Evolutionary conservation across 495 filamentous ascomycete species (phyloP).

Genomic region (Penicillium nucicola): DNA sequence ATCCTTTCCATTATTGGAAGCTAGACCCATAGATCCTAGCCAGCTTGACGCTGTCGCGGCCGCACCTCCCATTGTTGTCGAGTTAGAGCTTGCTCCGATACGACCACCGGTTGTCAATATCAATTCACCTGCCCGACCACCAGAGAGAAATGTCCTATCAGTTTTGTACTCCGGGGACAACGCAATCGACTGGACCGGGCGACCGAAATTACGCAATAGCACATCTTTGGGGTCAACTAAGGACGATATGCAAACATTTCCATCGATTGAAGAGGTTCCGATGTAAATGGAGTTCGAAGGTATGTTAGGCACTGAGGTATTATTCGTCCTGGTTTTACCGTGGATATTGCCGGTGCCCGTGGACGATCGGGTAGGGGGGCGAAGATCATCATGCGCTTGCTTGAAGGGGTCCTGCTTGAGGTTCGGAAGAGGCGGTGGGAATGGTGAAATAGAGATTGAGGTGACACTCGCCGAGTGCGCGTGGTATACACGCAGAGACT

Average conservation of each 20-base stretch:
- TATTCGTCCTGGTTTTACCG: constrained; percentile 44
- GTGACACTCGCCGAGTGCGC: constrained; percentile 91
- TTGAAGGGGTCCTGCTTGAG: constrained; percentile 51
- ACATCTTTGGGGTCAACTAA: constrained; percentile 79
- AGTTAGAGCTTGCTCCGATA: constrained; percentile 70
- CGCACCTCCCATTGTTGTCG: constrained; percentile 74
- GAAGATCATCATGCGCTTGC: constrained; percentile 45
- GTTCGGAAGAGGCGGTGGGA: constrained; percentile 68
- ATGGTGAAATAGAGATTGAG: constrained; percentile 85
- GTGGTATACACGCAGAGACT: constrained; percentile 77
- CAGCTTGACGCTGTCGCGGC: constrained; percentile 85
- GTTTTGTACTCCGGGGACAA: constrained; percentile 89
- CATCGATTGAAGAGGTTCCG: constrained; percentile 90
- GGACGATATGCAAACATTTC: constrained; percentile 86
- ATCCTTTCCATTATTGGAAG: constrained; percentile 76
- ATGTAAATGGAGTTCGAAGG: constrained; percentile 88
- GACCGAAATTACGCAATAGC: constrained; percentile 84
- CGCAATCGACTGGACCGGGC: constrained; percentile 85
- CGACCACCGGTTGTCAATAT: constrained; percentile 84
- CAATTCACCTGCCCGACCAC: constrained; percentile 83
- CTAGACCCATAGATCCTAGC: constrained; percentile 81
- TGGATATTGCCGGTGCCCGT: constrained; percentile 49
- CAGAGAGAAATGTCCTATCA: constrained; percentile 83
- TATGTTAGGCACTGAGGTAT: constrained; percentile 52
- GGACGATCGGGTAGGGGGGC: constrained; percentile 39